These are phyloP conservation scores for Colletotrichum sp. DNA, from an alignment of 2,329 filamentous ascomycete species.

Conservation along the genomic window DNA sequence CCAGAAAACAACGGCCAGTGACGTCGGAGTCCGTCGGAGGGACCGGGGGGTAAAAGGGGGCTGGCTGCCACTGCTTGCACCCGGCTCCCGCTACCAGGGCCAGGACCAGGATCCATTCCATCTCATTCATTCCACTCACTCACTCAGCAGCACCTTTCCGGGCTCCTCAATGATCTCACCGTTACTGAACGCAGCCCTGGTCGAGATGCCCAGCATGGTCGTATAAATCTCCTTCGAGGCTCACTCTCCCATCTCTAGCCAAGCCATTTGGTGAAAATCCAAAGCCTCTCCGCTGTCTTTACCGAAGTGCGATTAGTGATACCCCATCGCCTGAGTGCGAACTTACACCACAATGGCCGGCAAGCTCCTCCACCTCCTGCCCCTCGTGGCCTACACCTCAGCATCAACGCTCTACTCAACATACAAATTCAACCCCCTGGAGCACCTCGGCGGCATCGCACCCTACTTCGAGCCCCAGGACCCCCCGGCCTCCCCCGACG, in stretches of 20 bases:
- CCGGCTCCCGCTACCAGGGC: neutral
- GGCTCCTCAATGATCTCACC: constrained; percentile 8
- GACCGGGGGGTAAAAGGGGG: neutral
- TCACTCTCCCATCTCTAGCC: neutral
- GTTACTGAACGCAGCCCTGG: neutral
- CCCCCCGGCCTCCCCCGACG: constrained; percentile 44
- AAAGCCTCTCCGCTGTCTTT: neutral
- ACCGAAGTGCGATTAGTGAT: neutral
- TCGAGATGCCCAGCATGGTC: neutral
- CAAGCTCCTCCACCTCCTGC: neutral
- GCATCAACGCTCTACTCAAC: constrained; percentile 44
- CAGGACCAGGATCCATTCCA: neutral
- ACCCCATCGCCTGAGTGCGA: neutral
- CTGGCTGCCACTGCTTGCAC: neutral
- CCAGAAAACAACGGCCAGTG: neutral
- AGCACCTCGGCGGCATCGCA: constrained; percentile 60
- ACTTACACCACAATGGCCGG: neutral
- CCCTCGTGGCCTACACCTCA: constrained; percentile 6
- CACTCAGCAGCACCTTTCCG: neutral
- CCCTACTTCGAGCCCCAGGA: constrained; percentile 63
- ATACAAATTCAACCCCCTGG: constrained; percentile 57
- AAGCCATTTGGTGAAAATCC: neutral
- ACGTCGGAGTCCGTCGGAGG: constrained; percentile 8
- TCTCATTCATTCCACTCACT: neutral
- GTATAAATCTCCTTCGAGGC: neutral